Base-by-base conservation (phyloP, 2,329 filamentous ascomycete genomes). In the Lachnellula arida region DNA sequence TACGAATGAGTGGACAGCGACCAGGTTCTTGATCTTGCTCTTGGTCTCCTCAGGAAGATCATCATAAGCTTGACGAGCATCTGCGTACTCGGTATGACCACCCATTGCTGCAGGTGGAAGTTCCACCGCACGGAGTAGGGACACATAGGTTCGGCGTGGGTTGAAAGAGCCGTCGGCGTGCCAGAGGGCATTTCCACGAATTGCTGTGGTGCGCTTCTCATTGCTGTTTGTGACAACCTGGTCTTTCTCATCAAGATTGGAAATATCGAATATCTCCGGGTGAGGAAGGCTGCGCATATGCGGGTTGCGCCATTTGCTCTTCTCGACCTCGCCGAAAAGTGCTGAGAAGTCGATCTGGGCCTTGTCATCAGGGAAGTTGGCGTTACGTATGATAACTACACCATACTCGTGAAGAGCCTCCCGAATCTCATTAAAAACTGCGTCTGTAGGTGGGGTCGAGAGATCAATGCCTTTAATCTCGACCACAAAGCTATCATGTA, bases 161-260 rank as follows among this genome's bases (percentile, higher is more conserved):
- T 82, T 82, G 70, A 80, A 83, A 22, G 75, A 76, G 17, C 75
- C 79, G 66, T 83, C 80, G 12, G 75, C 75, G 57, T 84, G 81
- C 67, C 79, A 84, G 12, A 81, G 71, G 1, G 65, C 67, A 62
- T 82, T 82, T 14, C 62, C 64, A 56, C 65, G 19, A 3, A 23
- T 43, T 28, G n/a, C 7, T 48, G 35, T 12, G 43, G 5, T 46
- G 22, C 22, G 22, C 19, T n/a, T 12, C 25, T 46, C 23, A 40
- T 40, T 32, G 11, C 7, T 6, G 17, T 12, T 5, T 15, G 25
- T 32, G 35, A 74, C 72, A 0, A 76, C 77, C 17, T 81, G 69
- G 35, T 75, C 76, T 43, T 80, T 74, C 2, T 72, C 71, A 49
- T 80, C 74, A 12, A 82, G 69, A 65, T 85, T 85, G 51, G 78